Evolutionary conservation across 805 yeast genomes (phyloP), one percentile per base, ranked within the genome.

Genomic region (Tetrapisispora iriomotensis): DNA sequence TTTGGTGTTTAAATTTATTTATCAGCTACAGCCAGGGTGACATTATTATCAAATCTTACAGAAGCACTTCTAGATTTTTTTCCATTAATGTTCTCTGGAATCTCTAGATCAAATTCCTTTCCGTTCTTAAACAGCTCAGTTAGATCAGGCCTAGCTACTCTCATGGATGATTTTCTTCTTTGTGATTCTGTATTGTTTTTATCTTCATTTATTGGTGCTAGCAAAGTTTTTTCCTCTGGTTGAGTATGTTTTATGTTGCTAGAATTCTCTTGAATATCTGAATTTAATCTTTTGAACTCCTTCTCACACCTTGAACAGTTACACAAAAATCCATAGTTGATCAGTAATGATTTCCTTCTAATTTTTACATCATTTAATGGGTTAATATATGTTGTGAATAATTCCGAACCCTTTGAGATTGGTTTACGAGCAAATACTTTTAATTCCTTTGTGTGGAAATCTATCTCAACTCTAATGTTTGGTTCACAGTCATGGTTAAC

Each of bases 311-410:
- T 72, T 10, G 59, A 49, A 56, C 95, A 85, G 20, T 56, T 58
- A 58, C 95, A 85, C 15, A 71, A 52, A 56, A 85, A 85, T 4
- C 94, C 94, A 84, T 86, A 85, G 49, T 80, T 79, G 10, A 77
- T 75, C 42, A 88, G 61, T 36, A 85, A 62, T 45, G 74, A 77
- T 45, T 81, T 58, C 49, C 75, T 77, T 45, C 95, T 70, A 42
- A 78, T 75, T 34, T 69, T 73, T 8, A 78, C 72, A 2, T 75
- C 72, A 49, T 74, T 77, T 6, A 64, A 56, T 2, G 87, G 85
- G 48, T 81, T 75, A 2, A 83, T 83, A 49, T 85, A 85, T 2
- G 81, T 68, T 1, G 82, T 75, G 0, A 74, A 63, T 29, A 85
- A 66, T 53, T 84, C 92, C 47, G 81, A 87, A 15, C 80, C 82